A percentile compares a stretch with the other conserved stretches of the same genome.
Evolutionary conservation across 176 grass and related monocot genomes (phyloP).

Genomic region (Aegilops bicornis): DNA sequence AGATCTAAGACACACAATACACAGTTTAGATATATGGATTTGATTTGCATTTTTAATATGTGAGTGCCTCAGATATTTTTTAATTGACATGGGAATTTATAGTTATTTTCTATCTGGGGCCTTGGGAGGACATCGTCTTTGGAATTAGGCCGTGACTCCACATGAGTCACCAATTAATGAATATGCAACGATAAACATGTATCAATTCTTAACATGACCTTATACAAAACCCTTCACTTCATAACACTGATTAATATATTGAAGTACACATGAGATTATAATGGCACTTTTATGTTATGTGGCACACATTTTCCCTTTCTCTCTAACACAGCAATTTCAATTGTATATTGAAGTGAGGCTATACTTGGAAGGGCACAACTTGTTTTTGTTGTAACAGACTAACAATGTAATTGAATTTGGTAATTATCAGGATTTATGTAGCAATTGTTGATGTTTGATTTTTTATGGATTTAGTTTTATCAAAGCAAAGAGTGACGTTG

Average conservation of each 20-base stretch:
- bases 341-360: neutral
- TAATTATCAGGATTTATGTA: slow-evolving; percentile 17
- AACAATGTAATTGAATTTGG: neutral
- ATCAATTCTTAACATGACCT: neutral
- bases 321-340: neutral
- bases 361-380: neutral
- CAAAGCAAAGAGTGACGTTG: slow-evolving; percentile 92
- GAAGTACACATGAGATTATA: neutral
- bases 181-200: neutral
- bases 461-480: slow-evolving; percentile 61
- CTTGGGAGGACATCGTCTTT: neutral
- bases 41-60: neutral
- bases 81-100: neutral
- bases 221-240: neutral
- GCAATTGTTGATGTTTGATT: slow-evolving; percentile 20
- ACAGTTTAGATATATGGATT: neutral
- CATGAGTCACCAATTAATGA: neutral
- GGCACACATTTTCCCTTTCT: neutral
- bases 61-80: neutral
- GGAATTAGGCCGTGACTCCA: neutral
- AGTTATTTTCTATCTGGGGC: neutral
- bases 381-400: slow-evolving; percentile 12
- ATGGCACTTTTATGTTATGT: neutral
- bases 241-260: neutral
- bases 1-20: neutral